Conservation (phyloP, 495 filamentous ascomycete genomes). For the Margaritispora aquatica region DNA sequence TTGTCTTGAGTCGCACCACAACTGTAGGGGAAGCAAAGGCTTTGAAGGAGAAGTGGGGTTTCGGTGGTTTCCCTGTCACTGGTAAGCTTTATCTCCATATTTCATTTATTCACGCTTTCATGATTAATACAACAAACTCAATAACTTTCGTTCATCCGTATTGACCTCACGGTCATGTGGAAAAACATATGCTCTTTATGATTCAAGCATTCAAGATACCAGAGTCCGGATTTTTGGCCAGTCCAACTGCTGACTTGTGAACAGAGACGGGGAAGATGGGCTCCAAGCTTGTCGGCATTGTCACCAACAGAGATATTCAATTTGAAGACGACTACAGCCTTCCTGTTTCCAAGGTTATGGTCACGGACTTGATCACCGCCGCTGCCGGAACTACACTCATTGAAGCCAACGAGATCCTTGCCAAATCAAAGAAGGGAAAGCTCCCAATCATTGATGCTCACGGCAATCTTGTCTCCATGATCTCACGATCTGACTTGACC, state of each 20-base stretch:
- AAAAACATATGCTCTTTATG: constrained; percentile 49
- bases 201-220: constrained; percentile 19
- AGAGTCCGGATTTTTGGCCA: not conserved
- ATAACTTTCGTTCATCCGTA: constrained; percentile 99
- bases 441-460: constrained; percentile 87
- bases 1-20: constrained; percentile 80
- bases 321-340: constrained; percentile 64
- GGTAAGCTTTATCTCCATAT: constrained; percentile 53
- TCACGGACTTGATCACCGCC: constrained; percentile 90
- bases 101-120: constrained; percentile 38
- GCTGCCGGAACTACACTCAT: constrained; percentile 73
- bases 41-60: constrained; percentile 95
- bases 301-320: constrained; percentile 96
- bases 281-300: constrained; percentile 92
- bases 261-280: constrained; percentile 86
- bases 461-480: constrained; percentile 86
- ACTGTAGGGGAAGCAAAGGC: constrained; percentile 89
- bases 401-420: constrained; percentile 90
- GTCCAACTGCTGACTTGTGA: constrained; percentile 2
- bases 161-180: constrained; percentile 82
- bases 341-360: constrained; percentile 87
- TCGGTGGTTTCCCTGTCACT: constrained; percentile 97
- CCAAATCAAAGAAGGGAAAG: constrained; percentile 97
- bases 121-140: constrained; percentile 59
- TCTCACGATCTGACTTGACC: constrained; percentile 94